phyloP scores from a whole-genome alignment of 106 monocot species.

The Platanthera guangdongensis region DNA sequence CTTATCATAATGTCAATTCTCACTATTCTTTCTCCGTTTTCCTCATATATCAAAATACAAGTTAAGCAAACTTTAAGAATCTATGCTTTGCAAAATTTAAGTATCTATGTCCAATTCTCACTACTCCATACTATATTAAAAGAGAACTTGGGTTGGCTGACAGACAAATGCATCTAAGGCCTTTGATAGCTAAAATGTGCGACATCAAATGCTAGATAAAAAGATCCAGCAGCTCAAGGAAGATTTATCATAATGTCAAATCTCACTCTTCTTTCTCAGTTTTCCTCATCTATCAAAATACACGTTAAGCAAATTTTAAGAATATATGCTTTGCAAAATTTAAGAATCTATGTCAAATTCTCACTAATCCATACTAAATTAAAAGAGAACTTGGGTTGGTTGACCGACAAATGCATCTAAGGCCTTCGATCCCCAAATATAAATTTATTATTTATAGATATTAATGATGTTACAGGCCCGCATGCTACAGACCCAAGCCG shows the following conservation, averaged over 20 bases:
- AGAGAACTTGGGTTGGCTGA: too few relatives aligned
- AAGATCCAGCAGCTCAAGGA: neutral
- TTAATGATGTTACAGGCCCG: too few relatives aligned
- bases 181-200: neutral
- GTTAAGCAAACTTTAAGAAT: neutral
- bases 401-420: too few relatives aligned
- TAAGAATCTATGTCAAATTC: too few relatives aligned
- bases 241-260: neutral
- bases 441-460: too few relatives aligned
- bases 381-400: too few relatives aligned
- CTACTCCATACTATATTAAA: too few relatives aligned
- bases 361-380: too few relatives aligned
- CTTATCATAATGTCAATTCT: neutral
- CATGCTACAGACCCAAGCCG: too few relatives aligned
- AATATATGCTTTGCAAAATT: neutral
- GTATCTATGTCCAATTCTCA: too few relatives aligned
- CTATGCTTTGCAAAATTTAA: neutral
- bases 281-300: neutral
- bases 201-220: neutral
- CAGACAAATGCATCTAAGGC: too few relatives aligned
- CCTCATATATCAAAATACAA: neutral
- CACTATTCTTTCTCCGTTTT: neutral
- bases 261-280: neutral
- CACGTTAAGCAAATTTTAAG: neutral
- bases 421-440: too few relatives aligned